Evolutionary conservation across 2,329 filamentous ascomycete genomes (phyloP).

Genomic region (Epichloe brachyelytri): DNA sequence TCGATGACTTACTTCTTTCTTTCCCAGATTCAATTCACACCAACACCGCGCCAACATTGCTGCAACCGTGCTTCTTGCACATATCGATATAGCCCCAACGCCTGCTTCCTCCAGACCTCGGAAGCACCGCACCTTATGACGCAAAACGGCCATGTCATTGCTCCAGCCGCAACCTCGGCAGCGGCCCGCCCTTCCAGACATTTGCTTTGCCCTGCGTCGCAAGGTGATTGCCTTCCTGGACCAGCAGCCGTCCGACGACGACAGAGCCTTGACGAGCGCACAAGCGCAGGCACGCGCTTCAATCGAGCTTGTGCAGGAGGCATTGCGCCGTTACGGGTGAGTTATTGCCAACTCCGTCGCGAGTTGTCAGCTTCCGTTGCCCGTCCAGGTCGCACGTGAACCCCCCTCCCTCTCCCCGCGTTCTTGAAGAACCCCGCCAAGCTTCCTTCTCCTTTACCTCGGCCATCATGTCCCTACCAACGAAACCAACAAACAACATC

Average conservation of each 20-base stretch:
- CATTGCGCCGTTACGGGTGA: slow-evolving; percentile 63
- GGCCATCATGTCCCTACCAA: neutral
- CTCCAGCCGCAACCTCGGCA: slow-evolving; percentile 2
- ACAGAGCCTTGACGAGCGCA: slow-evolving; percentile 45
- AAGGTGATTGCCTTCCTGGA: slow-evolving; percentile 54
- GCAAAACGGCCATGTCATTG: slow-evolving; percentile 4
- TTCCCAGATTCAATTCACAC: neutral
- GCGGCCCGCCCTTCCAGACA: slow-evolving; percentile 13
- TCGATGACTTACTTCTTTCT: slow-evolving; percentile 1
- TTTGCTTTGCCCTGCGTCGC: slow-evolving; percentile 41
- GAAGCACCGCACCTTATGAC: slow-evolving; percentile 1
- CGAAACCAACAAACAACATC: too few relatives aligned
- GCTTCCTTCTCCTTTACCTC: neutral
- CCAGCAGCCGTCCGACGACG: slow-evolving; percentile 38
- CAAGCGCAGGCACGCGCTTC: slow-evolving; percentile 65
- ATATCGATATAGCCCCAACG: too few relatives aligned
- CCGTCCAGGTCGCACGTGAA: neutral
- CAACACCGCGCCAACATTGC: neutral
- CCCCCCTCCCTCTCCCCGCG: neutral
- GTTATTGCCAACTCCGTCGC: slow-evolving; percentile 14
- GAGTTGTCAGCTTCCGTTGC: neutral
- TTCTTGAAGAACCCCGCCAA: neutral
- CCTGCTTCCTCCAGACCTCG: neutral
- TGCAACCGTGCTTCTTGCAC: neutral
- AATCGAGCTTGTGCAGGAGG: slow-evolving; percentile 60